Percentiles rank a stretch among this genome's conserved stretches.
These are phyloP conservation scores for Viola pubescens DNA, from an alignment of 441 rosid genomes.

Conservation along the genomic window DNA sequence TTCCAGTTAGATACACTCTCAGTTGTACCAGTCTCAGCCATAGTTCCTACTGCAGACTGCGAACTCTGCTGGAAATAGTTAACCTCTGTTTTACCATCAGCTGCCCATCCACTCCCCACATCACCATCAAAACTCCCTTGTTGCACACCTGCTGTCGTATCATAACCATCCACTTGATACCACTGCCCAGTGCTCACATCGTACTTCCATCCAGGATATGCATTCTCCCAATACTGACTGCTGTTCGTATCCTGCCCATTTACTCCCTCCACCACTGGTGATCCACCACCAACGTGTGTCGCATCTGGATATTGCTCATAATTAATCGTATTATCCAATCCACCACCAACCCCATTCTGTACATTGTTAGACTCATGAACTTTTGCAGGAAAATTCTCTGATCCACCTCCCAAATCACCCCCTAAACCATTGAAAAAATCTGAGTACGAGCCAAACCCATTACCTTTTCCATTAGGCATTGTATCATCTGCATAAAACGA, in stretches of 20 bases:
- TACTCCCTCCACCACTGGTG: slow-evolving; percentile 24
- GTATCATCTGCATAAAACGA: slow-evolving; percentile 60
- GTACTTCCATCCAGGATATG: slow-evolving; percentile 94
- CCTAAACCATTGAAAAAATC: slow-evolving; percentile 71
- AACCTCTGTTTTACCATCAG: slow-evolving; percentile 42
- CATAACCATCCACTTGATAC: slow-evolving; percentile 63
- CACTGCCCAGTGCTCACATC: slow-evolving; percentile 72
- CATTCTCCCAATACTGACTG: slow-evolving; percentile 67
- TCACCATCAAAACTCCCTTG: slow-evolving; percentile 29
- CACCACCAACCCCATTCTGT: slow-evolving; percentile 15
- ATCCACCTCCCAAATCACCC: slow-evolving; percentile 37
- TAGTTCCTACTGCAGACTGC: slow-evolving; percentile 41
- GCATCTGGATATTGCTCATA: slow-evolving; percentile 35
- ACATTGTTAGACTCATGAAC: slow-evolving; percentile 18
- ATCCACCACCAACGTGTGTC: slow-evolving; percentile 27
- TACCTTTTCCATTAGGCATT: slow-evolving; percentile 27
- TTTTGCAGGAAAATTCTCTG: slow-evolving; percentile 33
- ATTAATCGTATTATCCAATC: slow-evolving; percentile 30
- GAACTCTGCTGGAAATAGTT: slow-evolving; percentile 53
- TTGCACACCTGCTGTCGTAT: slow-evolving; percentile 21
- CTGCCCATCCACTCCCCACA: slow-evolving; percentile 34
- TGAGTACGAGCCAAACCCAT: slow-evolving; percentile 50
- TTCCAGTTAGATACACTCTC: slow-evolving; percentile 58
- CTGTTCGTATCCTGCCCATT: slow-evolving; percentile 46
- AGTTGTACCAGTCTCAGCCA: slow-evolving; percentile 35